Evolutionary conservation across 2,329 filamentous ascomycete species (phyloP), one percentile per base, ranked within the genome.

Genomic region (Emergomyces pasteurianus): DNA sequence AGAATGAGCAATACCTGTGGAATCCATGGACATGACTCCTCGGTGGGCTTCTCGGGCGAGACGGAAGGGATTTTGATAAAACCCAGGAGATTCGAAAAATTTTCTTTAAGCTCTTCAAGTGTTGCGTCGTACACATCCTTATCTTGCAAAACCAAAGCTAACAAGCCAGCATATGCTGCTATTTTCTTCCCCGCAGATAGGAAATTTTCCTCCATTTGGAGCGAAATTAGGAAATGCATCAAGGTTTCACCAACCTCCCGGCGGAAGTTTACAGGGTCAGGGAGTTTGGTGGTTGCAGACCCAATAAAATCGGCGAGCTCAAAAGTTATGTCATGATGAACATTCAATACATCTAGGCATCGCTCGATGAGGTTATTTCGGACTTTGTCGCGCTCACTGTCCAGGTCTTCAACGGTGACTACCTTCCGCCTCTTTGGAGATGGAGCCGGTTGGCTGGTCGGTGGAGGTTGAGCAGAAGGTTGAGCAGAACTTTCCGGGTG

Each of bases 1-100:
- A 97, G 81, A 57, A 99, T 88, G 18, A 97, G 81, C 40, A 99
- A 79, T 38, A 97, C 85, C 69, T 94, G 92, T 14, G 90, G 89
- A 65, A 97, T 87, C 91, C 92, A 99, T 1, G 90, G 89, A 4
- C 91, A 89, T n/a, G 90, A 79, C 62, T 94, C 88, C 56, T 95
- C 89, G 0, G 81, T 78, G 3, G 87, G 80, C 60, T 86, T 83
- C 31, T 86, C 83, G 0, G 84, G 78, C 5, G 84, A 79, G 3
- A 65, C 49, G 2, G 68, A 62, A 2, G 74, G 70, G 7, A 91
- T 77, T 67, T 88, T 87, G 66, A 99, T 83, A 72, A 96, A 96
- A 2, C 79, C 81, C 34, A 96, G 80, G 63, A 96, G 84, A 43
- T 86, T 86, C 10, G 80, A 79, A 47, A 96, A 87, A 68, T 87